Evolutionary conservation across 2,329 filamentous ascomycete genomes (phyloP).

Genomic region (Rutstroemia sp.): DNA sequence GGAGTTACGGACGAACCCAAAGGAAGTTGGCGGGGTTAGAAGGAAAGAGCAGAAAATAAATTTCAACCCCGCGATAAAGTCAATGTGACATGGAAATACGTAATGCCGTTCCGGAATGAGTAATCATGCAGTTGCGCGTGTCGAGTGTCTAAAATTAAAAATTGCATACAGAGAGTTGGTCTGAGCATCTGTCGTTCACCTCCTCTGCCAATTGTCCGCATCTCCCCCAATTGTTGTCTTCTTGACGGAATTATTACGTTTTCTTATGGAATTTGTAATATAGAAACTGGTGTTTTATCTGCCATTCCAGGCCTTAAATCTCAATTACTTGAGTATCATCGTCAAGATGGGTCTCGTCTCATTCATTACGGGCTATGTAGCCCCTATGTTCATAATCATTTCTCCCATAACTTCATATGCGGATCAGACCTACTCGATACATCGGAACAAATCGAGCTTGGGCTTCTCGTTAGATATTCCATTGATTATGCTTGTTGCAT

Average conservation of each 20-base stretch:
- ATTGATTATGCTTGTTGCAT: slow-evolving; percentile 65
- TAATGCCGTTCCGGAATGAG: no score
- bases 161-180: neutral
- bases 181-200: neutral
- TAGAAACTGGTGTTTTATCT: neutral
- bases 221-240: neutral
- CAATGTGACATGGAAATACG: no score
- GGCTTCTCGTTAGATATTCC: slow-evolving; percentile 67
- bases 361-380: slow-evolving; percentile 45
- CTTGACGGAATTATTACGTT: neutral
- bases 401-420: slow-evolving; percentile 59
- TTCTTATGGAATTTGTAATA: slow-evolving; percentile 4
- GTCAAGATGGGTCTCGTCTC: slow-evolving; percentile 26
- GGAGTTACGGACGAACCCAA: neutral
- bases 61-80: neutral
- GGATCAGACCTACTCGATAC: slow-evolving; percentile 60
- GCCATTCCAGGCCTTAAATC: slow-evolving; percentile 2
- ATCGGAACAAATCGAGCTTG: slow-evolving; percentile 54
- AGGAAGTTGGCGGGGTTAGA: neutral
- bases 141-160: no score
- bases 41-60: neutral
- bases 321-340: neutral
- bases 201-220: neutral
- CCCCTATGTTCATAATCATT: slow-evolving; percentile 55
- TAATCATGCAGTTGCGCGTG: no score